A percentile compares a stretch with the other conserved stretches of the same genome.
Evolutionary conservation across 352 stramenopile genomes (phyloP).

Genomic region (Globisporangium splendens): DNA sequence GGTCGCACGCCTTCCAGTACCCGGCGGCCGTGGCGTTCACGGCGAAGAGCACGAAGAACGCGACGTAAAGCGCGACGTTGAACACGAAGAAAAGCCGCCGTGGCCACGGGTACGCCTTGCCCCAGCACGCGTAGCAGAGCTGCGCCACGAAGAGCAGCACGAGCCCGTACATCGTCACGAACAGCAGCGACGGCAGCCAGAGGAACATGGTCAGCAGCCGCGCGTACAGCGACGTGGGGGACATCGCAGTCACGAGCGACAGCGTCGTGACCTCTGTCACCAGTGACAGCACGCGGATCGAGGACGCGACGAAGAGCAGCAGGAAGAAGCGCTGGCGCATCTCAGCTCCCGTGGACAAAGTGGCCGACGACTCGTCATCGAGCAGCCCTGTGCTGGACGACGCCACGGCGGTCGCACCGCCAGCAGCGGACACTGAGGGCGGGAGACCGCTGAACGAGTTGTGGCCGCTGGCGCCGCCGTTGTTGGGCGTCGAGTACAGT

Average conservation of each 20-base stretch:
- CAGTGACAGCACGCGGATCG: conserved; percentile 56
- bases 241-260: conserved; percentile 30
- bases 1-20: conserved; percentile 67
- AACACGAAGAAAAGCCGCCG: conserved; percentile 71
- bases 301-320: conserved; percentile 67
- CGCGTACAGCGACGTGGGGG: conserved; percentile 35
- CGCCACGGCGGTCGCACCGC: conserved; percentile 3
- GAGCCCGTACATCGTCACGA: conserved; percentile 81
- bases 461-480: conserved; percentile 6
- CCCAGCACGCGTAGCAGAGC: conserved; percentile 82
- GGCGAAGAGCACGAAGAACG: conserved; percentile 46
- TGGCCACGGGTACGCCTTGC: conserved; percentile 69
- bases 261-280: conserved; percentile 60
- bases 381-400: conserved; percentile 38
- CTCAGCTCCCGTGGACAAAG: conserved; percentile 64
- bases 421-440: conserved; percentile 6
- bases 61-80: conserved; percentile 70
- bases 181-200: conserved; percentile 79
- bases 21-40: conserved; percentile 38
- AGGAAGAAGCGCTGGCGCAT: conserved; percentile 75
- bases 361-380: conserved; percentile 47
- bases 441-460: conserved; percentile 30
- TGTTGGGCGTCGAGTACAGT: conserved; percentile 9
- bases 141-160: conserved; percentile 84
- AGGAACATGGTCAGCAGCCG: conserved; percentile 59